phyloP scores from a whole-genome alignment of 306 rosid genomes.

The Vigna angularis region DNA sequence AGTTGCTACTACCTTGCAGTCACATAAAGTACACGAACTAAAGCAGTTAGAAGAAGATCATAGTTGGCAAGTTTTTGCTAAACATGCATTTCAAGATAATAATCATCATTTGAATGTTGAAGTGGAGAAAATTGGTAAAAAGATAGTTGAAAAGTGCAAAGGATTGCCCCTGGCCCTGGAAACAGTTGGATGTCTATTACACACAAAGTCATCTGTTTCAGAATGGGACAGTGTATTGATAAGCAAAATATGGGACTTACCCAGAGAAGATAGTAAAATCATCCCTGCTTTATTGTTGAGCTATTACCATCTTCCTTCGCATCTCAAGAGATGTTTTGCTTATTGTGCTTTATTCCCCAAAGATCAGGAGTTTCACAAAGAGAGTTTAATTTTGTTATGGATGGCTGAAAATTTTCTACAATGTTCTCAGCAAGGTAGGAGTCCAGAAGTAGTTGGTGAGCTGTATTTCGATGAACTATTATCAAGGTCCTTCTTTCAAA shows the following conservation, averaged over 20 bases:
- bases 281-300: background rate
- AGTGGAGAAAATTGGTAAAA: background rate
- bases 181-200: background rate
- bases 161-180: background rate
- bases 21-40: background rate
- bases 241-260: background rate
- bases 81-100: background rate
- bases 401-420: background rate
- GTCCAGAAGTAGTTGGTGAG: background rate
- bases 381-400: background rate
- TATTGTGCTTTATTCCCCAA: background rate
- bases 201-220: background rate
- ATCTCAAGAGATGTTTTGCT: slow-evolving; percentile 3
- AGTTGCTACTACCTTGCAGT: background rate
- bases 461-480: background rate
- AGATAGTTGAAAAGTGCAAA: background rate
- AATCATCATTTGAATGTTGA: background rate
- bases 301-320: background rate
- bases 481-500: background rate
- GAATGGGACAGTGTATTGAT: background rate
- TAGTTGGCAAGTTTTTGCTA: background rate
- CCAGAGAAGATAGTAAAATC: background rate
- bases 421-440: background rate
- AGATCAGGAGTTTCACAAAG: background rate
- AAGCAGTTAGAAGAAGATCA: background rate